A percentile compares a stretch with the other conserved stretches of the same genome.
phyloP scores from a whole-genome alignment of 768 basidiomycete species.

The Dentipellis sp. region DNA sequence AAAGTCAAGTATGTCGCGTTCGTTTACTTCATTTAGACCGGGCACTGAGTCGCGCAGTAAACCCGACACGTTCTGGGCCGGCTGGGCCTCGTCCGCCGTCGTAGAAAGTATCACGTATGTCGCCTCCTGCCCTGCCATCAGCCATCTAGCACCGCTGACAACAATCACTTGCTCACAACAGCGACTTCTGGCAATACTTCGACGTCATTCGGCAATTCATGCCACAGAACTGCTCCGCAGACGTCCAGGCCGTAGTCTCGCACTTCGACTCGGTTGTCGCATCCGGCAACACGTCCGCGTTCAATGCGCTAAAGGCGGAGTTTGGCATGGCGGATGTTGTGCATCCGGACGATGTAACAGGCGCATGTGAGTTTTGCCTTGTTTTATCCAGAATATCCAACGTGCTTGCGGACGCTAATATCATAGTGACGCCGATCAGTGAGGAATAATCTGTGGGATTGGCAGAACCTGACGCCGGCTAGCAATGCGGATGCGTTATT shows the following conservation, averaged over 20 bases:
- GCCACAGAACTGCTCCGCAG: conserved; percentile 67
- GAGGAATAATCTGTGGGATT: conserved; percentile 50
- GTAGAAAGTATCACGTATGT: conserved; percentile 46
- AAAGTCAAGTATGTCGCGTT: background rate
- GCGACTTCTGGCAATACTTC: conserved; percentile 64
- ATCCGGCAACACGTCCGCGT: conserved; percentile 33
- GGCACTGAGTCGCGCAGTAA: conserved; percentile 33
- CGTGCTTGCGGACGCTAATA: background rate
- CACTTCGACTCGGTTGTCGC: conserved; percentile 52
- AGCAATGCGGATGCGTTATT: conserved; percentile 35
- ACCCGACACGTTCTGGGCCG: conserved; percentile 50
- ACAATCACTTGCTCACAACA: conserved; percentile 12
- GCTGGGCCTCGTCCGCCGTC: conserved; percentile 60
- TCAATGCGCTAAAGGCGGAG: conserved; percentile 42
- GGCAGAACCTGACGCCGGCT: conserved; percentile 55
- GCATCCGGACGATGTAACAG: conserved; percentile 60
- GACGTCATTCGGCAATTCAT: conserved; percentile 61
- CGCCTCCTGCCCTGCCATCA: background rate
- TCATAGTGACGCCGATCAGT: conserved; percentile 17
- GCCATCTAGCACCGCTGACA: background rate
- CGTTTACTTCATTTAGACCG: no score
- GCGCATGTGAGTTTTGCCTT: conserved; percentile 36
- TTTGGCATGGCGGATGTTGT: conserved; percentile 50
- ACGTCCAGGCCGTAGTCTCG: conserved; percentile 53
- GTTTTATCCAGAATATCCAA: no score